A percentile compares a stretch with the other conserved stretches of the same genome.
Evolutionary conservation across 2,329 filamentous ascomycete genomes (phyloP).

Genomic region (Aspergillus flavus): DNA sequence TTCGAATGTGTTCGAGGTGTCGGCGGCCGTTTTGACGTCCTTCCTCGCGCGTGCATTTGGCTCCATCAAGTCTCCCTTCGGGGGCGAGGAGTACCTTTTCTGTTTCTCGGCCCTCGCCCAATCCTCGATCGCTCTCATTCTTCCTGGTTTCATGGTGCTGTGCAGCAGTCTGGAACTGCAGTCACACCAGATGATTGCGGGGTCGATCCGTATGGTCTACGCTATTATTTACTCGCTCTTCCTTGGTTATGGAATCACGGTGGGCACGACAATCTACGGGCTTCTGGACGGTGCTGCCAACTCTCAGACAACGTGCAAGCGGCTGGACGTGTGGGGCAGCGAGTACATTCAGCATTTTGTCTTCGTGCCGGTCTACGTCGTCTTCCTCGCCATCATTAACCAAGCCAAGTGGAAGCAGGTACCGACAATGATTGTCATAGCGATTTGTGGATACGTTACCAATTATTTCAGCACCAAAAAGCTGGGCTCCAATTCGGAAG

Average conservation of each 20-base stretch:
- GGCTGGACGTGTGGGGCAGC: constrained; percentile 34
- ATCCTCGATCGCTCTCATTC: constrained; percentile 72
- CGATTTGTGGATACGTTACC: constrained; percentile 71
- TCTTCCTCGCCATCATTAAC: constrained; percentile 76
- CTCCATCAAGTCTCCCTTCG: constrained; percentile 54
- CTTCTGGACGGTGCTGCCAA: constrained; percentile 60
- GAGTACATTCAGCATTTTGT: constrained; percentile 59
- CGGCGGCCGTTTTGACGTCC: constrained; percentile 64
- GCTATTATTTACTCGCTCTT: constrained; percentile 74
- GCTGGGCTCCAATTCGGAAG: constrained; percentile 71
- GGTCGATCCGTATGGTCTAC: constrained; percentile 73
- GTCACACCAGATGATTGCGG: constrained; percentile 68
- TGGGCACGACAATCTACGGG: constrained; percentile 66
- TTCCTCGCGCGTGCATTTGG: constrained; percentile 69
- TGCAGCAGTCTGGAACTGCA: constrained; percentile 68
- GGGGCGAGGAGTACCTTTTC: constrained; percentile 50
- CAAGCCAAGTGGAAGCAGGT: constrained; percentile 78
- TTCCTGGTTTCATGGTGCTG: constrained; percentile 68
- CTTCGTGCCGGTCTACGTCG: constrained; percentile 72
- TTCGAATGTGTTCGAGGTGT: constrained; percentile 65
- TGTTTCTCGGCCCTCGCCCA: constrained; percentile 73
- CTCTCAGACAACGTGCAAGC: constrained; percentile 45
- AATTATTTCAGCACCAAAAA: constrained; percentile 71
- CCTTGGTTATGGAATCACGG: constrained; percentile 72
- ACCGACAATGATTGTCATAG: constrained; percentile 73